These are phyloP conservation scores for Schizophyllum amplum DNA, from an alignment of 1,284 basidiomycete genomes.

Conservation along the genomic window DNA sequence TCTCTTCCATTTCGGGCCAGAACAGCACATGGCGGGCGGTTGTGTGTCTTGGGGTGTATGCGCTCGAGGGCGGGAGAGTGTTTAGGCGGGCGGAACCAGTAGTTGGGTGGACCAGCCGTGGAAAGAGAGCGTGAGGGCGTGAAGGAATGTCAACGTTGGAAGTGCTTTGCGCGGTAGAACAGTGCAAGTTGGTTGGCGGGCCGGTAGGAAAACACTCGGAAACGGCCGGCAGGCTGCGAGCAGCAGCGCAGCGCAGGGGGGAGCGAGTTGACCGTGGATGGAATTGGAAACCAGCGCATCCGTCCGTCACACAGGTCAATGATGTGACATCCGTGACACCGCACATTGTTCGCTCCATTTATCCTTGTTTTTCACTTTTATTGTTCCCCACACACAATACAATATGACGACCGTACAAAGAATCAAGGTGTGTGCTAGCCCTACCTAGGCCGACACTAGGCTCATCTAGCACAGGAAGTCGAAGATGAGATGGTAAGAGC, in stretches of 20 bases:
- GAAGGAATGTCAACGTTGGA: not conserved
- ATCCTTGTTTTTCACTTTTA: not conserved
- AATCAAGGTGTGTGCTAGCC: constrained; percentile 57
- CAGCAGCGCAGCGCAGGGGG: not conserved
- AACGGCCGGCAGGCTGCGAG: not conserved
- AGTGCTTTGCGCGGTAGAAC: not conserved
- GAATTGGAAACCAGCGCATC: not conserved
- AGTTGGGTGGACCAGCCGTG: constrained; percentile 20
- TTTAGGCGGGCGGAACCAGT: no score
- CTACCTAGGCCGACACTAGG: constrained; percentile 14
- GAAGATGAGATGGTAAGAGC: constrained; percentile 90
- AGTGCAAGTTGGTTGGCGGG: not conserved
- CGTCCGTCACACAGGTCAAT: not conserved
- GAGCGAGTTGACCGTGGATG: not conserved
- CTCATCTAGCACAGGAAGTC: constrained; percentile 54
- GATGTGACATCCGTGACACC: not conserved
- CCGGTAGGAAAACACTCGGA: not conserved
- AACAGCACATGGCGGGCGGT: constrained; percentile 42
- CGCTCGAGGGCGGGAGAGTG: no score
- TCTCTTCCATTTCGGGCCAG: constrained; percentile 85
- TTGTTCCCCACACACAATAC: not conserved
- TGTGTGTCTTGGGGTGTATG: no score
- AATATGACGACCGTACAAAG: constrained; percentile 84
- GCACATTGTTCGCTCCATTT: not conserved
- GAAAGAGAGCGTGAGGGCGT: constrained; percentile 7